These are phyloP conservation scores for Penicillium longicatenatum DNA, from an alignment of 495 filamentous ascomycete genomes.

Conservation along the genomic window DNA sequence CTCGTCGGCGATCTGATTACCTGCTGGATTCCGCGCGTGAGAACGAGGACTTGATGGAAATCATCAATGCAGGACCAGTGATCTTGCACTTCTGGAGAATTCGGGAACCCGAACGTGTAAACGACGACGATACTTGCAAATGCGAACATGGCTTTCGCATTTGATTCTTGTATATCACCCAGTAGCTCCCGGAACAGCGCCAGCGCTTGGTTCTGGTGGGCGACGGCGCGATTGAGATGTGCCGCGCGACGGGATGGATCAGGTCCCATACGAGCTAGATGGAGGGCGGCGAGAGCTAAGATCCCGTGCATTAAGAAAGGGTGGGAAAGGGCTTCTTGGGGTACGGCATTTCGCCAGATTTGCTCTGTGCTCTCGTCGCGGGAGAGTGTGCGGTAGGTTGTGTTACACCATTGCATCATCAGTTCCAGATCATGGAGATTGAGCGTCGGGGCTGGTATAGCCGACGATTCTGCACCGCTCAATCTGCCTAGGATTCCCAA, in stretches of 20 bases:
- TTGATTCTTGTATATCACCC: constrained; percentile 41
- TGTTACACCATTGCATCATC: constrained; percentile 50
- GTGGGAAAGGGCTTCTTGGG: constrained; percentile 48
- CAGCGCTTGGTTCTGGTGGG: constrained; percentile 51
- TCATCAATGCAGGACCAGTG: constrained; percentile 42
- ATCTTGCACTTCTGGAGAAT: constrained; percentile 37
- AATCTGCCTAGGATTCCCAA: constrained; percentile 31
- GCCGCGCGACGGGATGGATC: constrained; percentile 24
- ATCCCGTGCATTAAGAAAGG: constrained; percentile 57
- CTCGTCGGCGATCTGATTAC: constrained; percentile 36
- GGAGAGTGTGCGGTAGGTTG: constrained; percentile 33
- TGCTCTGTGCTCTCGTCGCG: constrained; percentile 34
- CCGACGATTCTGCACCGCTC: constrained; percentile 13
- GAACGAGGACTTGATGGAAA: constrained; percentile 43
- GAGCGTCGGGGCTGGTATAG: constrained; percentile 16
- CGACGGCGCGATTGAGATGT: constrained; percentile 44
- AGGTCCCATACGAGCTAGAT: constrained; percentile 40
- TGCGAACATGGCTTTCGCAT: constrained; percentile 54
- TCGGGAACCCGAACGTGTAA: constrained; percentile 53
- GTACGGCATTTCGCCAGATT: constrained; percentile 47
- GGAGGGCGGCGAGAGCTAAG: constrained; percentile 49
- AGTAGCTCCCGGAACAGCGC: constrained; percentile 46
- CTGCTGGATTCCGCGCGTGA: constrained; percentile 49
- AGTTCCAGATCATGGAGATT: constrained; percentile 43
- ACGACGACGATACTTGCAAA: constrained; percentile 52